These are phyloP conservation scores for Geotrichum histeridarum DNA, from an alignment of 1,139 yeast species.

Conservation along the genomic window DNA sequence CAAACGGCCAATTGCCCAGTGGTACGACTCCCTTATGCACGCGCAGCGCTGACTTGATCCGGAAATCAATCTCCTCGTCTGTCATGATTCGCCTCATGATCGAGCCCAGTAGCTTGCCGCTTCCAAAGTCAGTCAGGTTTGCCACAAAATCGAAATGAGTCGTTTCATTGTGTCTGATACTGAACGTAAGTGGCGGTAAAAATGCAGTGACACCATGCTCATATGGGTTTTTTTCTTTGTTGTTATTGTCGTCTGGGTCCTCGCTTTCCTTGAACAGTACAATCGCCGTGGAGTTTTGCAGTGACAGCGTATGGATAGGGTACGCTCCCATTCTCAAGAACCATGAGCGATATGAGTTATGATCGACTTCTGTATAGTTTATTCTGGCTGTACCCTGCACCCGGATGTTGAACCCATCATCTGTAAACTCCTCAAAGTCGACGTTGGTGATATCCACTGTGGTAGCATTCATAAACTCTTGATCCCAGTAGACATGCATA, in stretches of 20 bases:
- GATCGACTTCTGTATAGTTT: conserved; percentile 13
- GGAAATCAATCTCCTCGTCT: conserved; percentile 24
- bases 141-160: conserved; percentile 26
- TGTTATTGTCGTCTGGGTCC: not conserved
- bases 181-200: conserved; percentile 24
- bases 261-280: conserved; percentile 4
- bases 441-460: conserved; percentile 8
- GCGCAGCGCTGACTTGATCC: conserved; percentile 21
- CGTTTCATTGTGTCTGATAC: conserved; percentile 21
- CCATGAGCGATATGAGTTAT: conserved; percentile 10
- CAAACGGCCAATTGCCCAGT: conserved; percentile 18
- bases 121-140: conserved; percentile 28
- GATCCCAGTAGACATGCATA: conserved; percentile 12
- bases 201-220: conserved; percentile 25
- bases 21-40: conserved; percentile 23
- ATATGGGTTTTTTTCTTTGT: conserved; percentile 2
- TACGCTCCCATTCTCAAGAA: conserved; percentile 15
- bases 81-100: conserved; percentile 24
- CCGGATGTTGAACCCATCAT: conserved; percentile 15
- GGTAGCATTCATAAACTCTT: conserved; percentile 17
- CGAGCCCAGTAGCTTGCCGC: conserved; percentile 24
- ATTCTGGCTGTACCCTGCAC: conserved; percentile 11
- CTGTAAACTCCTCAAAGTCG: conserved; percentile 11
- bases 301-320: conserved; percentile 7
- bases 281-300: conserved; percentile 1